A percentile compares a stretch with the other conserved stretches of the same genome.
phyloP scores from a whole-genome alignment of 1,139 yeast genomes.

The Hyphopichia fennica region DNA sequence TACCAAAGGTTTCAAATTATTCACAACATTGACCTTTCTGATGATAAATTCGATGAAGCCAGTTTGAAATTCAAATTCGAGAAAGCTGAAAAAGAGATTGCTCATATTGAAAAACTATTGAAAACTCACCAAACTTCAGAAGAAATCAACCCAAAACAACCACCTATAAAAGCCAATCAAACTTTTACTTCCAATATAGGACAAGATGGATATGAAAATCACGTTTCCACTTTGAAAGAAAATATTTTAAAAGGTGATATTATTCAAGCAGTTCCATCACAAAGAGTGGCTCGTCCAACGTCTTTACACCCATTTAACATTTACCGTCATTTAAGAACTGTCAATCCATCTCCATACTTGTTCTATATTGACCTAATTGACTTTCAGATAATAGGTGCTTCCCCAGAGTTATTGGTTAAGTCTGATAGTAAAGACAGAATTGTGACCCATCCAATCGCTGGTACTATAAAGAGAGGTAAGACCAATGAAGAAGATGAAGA shows the following conservation, averaged over 20 bases:
- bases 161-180: constrained; percentile 63
- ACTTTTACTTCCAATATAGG: constrained; percentile 86
- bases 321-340: constrained; percentile 89
- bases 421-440: constrained; percentile 70
- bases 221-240: constrained; percentile 69
- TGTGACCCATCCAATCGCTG: constrained; percentile 96
- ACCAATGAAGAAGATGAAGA: constrained; percentile 89
- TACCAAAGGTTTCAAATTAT: constrained; percentile 90
- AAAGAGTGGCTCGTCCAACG: constrained; percentile 93
- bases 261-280: constrained; percentile 97
- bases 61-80: constrained; percentile 51
- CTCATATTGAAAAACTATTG: constrained; percentile 53
- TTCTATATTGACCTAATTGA: constrained; percentile 90
- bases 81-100: constrained; percentile 57
- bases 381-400: constrained; percentile 94
- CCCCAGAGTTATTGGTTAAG: constrained; percentile 90
- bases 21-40: constrained; percentile 63
- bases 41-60: constrained; percentile 22
- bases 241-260: constrained; percentile 91
- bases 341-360: constrained; percentile 95
- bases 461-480: constrained; percentile 87
- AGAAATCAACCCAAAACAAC: constrained; percentile 56
- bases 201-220: constrained; percentile 84
- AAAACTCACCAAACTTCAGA: constrained; percentile 33
- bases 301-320: constrained; percentile 94